Evolutionary conservation across 306 rosid genomes (phyloP).

Genomic region (Potentilla sterilis): DNA sequence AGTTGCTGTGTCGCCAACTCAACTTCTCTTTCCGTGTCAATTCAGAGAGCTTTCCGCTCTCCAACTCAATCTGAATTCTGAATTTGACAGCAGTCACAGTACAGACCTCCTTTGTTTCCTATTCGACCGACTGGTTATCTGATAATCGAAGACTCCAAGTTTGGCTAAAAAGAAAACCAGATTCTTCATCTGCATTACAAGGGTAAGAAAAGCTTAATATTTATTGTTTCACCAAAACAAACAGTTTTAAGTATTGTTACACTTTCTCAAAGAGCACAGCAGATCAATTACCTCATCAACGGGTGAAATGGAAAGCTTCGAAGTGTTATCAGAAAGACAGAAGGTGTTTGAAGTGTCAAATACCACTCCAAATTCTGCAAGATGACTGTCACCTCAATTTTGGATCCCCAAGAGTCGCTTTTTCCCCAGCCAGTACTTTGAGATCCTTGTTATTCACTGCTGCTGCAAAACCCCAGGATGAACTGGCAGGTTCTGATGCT

Average conservation of each 20-base stretch:
- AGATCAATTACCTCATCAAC: slow-evolving; percentile 47
- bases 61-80: no score
- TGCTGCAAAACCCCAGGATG: no score
- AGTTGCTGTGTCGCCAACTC: no score
- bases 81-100: no score
- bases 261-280: no score
- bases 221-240: neutral
- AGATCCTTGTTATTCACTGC: no score
- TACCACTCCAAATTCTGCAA: slow-evolving; percentile 68
- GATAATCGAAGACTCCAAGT: slow-evolving; percentile 57
- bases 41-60: slow-evolving; percentile 32
- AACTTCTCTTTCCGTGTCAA: no score
- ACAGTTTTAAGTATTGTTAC: neutral
- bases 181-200: slow-evolving; percentile 48
- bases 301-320: slow-evolving; percentile 57
- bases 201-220: slow-evolving; percentile 6
- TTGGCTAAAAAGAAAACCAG: slow-evolving; percentile 70
- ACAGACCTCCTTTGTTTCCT: no score
- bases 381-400: slow-evolving; percentile 15
- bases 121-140: slow-evolving; percentile 34
- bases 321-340: slow-evolving; percentile 67
- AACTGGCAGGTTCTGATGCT: no score
- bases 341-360: slow-evolving; percentile 76
- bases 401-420: no score
- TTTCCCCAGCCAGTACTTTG: no score